Base-by-base conservation (phyloP, 192 early-diverging fungal species). In the Mycoemilia scoparia region DNA sequence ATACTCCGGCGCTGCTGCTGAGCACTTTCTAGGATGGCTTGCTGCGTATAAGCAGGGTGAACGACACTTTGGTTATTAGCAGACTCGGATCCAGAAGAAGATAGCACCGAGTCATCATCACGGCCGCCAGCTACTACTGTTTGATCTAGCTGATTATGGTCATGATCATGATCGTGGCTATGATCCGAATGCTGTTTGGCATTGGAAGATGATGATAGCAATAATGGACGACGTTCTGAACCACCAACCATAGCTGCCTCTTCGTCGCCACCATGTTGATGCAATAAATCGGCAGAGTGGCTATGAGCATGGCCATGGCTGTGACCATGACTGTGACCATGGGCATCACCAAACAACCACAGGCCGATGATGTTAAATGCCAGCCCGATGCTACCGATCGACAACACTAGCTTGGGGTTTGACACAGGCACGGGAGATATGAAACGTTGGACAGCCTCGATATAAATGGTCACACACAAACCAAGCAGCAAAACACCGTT, bases 401-500 rank as follows among this genome's bases (percentile, higher is more conserved):
- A 66, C 29, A 87, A 55, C 4, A 95, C 82, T 39, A 79, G 43
- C 21, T 64, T 49, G 7, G 87, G 84, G 32, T 71, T 64, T 7
- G 65, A 63, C 17, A 95, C 70, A 24, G 64, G 74, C 39, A 75
- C 57, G 8, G 74, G 71, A 3, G 55, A 46, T 33, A 82, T 59
- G 49, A 86, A 86, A 5, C 89, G 69, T 49, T 95, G 66, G 16
- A 90, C 70, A 4, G 82, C 79, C 24, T 89, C 78, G 18, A 95
- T 64, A 34, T 87, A 60, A 36, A 95, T 83, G 7, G 82, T 84
- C 47, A 90, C 74, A 46, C 86, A 95, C 7, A 95, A 71, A 7
- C 84, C 79, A 7, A 95, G 55, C n/a, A 95, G 49, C 23, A 86
- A 77, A 29, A 90, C 83, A 18, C 82, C 84, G 45, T 91, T 95